Percentiles rank a stretch among this genome's conserved stretches.
phyloP scores from a whole-genome alignment of 164 flowering plant species.

The Aristolochia californica region DNA sequence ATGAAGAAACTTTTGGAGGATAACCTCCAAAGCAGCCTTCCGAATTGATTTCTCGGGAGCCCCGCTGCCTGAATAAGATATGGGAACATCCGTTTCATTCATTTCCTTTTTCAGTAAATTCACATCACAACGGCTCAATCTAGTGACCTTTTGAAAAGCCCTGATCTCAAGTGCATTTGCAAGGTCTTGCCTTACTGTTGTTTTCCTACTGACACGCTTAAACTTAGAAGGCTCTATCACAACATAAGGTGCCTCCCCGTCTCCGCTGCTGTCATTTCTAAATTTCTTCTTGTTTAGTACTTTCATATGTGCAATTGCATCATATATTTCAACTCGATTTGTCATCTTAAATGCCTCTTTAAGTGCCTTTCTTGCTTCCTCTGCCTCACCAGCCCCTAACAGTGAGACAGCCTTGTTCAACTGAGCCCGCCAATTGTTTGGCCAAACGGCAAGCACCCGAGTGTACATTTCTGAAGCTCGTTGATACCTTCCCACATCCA shows the following conservation, averaged over 20 bases:
- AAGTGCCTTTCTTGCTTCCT: conserved; percentile 82
- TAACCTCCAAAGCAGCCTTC: conserved; percentile 69
- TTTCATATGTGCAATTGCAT: conserved; percentile 84
- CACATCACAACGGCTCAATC: conserved; percentile 61
- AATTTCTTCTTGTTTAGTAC: conserved; percentile 75
- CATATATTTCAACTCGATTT: conserved; percentile 88
- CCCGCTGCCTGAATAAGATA: conserved; percentile 84
- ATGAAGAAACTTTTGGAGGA: conserved; percentile 55
- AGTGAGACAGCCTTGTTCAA: conserved; percentile 90
- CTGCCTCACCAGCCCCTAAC: conserved; percentile 90
- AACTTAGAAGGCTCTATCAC: conserved; percentile 65
- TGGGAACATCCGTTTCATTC: conserved; percentile 63
- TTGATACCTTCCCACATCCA: conserved; percentile 93
- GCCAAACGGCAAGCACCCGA: conserved; percentile 85
- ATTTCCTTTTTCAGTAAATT: conserved; percentile 78
- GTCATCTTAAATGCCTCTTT: conserved; percentile 97
- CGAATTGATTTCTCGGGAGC: conserved; percentile 77
- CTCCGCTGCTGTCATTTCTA: conserved; percentile 26
- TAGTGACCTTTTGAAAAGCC: conserved; percentile 78
- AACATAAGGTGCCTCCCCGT: conserved; percentile 48
- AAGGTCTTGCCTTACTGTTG: conserved; percentile 57
- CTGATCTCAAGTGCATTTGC: conserved; percentile 72
- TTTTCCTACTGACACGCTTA: conserved; percentile 54
- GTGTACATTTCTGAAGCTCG: conserved; percentile 98
- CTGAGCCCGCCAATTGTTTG: conserved; percentile 95